Evolutionary conservation across 164 flowering plant species (phyloP).

Genomic region (Vitis riparia): DNA sequence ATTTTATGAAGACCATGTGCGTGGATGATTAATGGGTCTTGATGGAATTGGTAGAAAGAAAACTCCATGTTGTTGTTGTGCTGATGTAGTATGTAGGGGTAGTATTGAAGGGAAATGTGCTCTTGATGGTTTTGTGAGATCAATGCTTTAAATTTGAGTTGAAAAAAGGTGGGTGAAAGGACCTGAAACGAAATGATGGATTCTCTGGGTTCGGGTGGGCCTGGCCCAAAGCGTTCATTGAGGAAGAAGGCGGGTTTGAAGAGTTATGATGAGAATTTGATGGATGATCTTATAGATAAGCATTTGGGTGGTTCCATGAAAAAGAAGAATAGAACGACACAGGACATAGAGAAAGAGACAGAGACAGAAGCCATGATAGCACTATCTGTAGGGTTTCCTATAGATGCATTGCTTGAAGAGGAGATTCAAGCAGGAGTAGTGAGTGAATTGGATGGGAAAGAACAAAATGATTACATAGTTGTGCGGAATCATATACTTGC

Average conservation of each 20-base stretch:
- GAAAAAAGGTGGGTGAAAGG: neutral
- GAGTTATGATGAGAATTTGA: constrained; percentile 72
- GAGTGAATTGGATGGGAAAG: constrained; percentile 71
- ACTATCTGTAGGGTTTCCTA: constrained; percentile 81
- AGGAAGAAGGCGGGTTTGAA: constrained; percentile 49
- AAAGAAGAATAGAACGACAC: constrained; percentile 56
- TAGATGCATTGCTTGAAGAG: constrained; percentile 76
- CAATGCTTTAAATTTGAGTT: neutral
- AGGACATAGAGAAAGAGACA: constrained; percentile 84
- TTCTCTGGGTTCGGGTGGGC: constrained; percentile 38
- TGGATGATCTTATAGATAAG: constrained; percentile 80
- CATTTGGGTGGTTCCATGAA: constrained; percentile 57
- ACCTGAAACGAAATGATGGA: constrained; percentile 31
- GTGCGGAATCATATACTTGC: constrained; percentile 90
- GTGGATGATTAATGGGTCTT: neutral
- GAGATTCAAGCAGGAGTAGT: constrained; percentile 85
- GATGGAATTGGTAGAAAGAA: neutral
- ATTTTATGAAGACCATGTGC: neutral
- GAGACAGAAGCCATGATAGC: constrained; percentile 93
- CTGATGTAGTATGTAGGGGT: neutral
- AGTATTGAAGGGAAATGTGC: neutral
- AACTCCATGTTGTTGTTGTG: neutral
- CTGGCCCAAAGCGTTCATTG: constrained; percentile 42
- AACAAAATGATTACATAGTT: constrained; percentile 90
- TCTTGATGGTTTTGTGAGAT: constrained; percentile 3